phyloP scores from a whole-genome alignment of 2,329 filamentous ascomycete genomes.

The Xylariales sp. region DNA sequence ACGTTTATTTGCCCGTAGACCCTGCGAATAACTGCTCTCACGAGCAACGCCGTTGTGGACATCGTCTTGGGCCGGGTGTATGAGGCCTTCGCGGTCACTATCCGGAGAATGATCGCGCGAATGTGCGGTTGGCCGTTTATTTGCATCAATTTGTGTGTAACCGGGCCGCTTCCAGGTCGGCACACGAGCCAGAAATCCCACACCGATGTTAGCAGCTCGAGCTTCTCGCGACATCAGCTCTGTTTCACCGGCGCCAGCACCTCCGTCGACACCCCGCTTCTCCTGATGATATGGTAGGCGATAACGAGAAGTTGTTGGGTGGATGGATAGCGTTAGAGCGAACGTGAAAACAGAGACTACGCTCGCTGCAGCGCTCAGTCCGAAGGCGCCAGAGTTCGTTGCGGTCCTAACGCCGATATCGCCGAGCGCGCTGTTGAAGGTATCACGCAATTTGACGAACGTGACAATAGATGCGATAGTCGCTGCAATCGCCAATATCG shows the following conservation, averaged over 20 bases:
- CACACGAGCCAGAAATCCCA: slow-evolving; percentile 42
- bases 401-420: slow-evolving; percentile 44
- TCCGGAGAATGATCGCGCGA: slow-evolving; percentile 33
- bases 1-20: slow-evolving; percentile 10
- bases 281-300: slow-evolving; percentile 10
- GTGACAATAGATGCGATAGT: slow-evolving; percentile 45
- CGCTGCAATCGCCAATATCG: slow-evolving; percentile 45
- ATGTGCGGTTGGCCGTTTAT: neutral
- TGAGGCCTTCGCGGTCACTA: slow-evolving; percentile 36
- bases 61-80: slow-evolving; percentile 21
- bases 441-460: slow-evolving; percentile 43
- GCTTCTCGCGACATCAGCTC: slow-evolving; percentile 15
- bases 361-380: slow-evolving; percentile 46
- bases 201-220: slow-evolving; percentile 9
- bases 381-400: slow-evolving; percentile 42
- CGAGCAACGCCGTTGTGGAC: neutral
- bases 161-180: slow-evolving; percentile 46
- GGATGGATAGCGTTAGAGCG: slow-evolving; percentile 16
- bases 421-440: slow-evolving; percentile 46
- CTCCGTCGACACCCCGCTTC: slow-evolving; percentile 16
- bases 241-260: neutral
- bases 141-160: slow-evolving; percentile 49
- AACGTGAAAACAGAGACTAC: slow-evolving; percentile 41
- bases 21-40: neutral
- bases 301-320: slow-evolving; percentile 4